These are phyloP conservation scores for Sporodiniella umbellata DNA, from an alignment of 371 early-diverging fungal species.

Conservation along the genomic window DNA sequence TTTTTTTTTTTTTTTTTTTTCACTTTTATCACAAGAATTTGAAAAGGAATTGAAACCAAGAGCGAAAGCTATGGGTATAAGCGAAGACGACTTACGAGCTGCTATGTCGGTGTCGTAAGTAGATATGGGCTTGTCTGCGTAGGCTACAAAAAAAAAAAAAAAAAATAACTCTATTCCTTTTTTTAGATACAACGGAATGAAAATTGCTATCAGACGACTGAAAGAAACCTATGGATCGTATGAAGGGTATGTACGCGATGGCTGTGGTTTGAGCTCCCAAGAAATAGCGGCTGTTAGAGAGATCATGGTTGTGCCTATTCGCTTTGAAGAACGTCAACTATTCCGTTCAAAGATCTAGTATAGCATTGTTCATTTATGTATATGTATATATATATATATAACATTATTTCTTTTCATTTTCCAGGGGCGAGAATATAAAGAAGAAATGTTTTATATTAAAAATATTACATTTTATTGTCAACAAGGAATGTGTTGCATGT, in stretches of 20 bases:
- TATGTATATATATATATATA: too few relatives aligned
- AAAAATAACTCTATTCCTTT: not conserved
- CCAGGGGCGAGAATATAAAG: not conserved
- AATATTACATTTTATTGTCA: conserved; percentile 1
- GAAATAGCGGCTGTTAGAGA: conserved; percentile 22
- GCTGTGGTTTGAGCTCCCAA: conserved; percentile 17
- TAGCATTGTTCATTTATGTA: too few relatives aligned
- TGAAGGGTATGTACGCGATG: conserved; percentile 25
- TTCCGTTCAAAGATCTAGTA: conserved; percentile 28
- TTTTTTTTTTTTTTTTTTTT: too few relatives aligned
- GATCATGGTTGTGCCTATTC: conserved; percentile 31
- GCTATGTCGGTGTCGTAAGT: conserved; percentile 40
- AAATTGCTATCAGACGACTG: conserved; percentile 15
- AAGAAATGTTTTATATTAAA: conserved; percentile 1
- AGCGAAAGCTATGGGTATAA: conserved; percentile 17
- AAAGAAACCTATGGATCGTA: conserved; percentile 29
- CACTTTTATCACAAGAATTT: conserved; percentile 5
- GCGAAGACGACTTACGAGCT: conserved; percentile 28
- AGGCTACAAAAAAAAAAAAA: not conserved
- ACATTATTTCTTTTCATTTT: not conserved
- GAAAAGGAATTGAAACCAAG: conserved; percentile 12
- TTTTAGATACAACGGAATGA: conserved; percentile 25
- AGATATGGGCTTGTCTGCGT: too few relatives aligned
- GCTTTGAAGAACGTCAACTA: conserved; percentile 36
- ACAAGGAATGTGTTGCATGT: conserved; percentile 1